Conservation (phyloP, 306 rosid species). For the Castanea sativa region DNA sequence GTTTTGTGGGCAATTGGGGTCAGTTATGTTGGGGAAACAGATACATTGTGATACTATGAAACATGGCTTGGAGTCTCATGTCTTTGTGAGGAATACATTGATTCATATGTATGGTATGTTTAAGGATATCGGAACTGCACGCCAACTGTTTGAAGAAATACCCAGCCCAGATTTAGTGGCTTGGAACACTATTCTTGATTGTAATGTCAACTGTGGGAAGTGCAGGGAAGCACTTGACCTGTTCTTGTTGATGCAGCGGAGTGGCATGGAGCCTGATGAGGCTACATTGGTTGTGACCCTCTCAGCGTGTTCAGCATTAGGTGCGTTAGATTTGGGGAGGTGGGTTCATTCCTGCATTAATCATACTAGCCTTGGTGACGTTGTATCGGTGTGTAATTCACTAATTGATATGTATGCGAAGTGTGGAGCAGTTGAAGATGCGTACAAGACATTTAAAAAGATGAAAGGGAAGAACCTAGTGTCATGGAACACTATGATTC, state of each 20-base stretch:
- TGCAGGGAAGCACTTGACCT: slow-evolving; percentile 46
- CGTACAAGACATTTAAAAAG: slow-evolving; percentile 32
- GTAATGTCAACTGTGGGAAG: slow-evolving; percentile 41
- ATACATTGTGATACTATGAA: slow-evolving; percentile 49
- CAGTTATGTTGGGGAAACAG: slow-evolving; percentile 45
- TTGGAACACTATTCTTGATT: slow-evolving; percentile 64
- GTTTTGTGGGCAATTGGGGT: slow-evolving; percentile 42
- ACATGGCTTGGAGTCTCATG: slow-evolving; percentile 49
- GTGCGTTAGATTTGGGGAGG: slow-evolving; percentile 65
- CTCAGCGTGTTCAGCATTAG: slow-evolving; percentile 59
- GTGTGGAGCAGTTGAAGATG: slow-evolving; percentile 79
- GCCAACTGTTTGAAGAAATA: slow-evolving; percentile 63
- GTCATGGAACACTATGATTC: slow-evolving; percentile 82
- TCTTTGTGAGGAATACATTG: slow-evolving; percentile 62
- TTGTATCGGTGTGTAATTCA: slow-evolving; percentile 43
- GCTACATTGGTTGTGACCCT: slow-evolving; percentile 61
- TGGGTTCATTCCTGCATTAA: slow-evolving; percentile 45
- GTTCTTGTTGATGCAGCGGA: slow-evolving; percentile 48
- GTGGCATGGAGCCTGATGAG: slow-evolving; percentile 48
- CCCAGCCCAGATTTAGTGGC: slow-evolving; percentile 53
- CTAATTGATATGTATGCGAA: slow-evolving; percentile 73
- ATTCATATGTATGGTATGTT: slow-evolving; percentile 66
- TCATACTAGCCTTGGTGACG: slow-evolving; percentile 13
- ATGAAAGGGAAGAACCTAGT: slow-evolving; percentile 51
- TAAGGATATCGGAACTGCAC: slow-evolving; percentile 41